Conservation (phyloP, 495 filamentous ascomycete species). For the Chaetomidium leptoderma region DNA sequence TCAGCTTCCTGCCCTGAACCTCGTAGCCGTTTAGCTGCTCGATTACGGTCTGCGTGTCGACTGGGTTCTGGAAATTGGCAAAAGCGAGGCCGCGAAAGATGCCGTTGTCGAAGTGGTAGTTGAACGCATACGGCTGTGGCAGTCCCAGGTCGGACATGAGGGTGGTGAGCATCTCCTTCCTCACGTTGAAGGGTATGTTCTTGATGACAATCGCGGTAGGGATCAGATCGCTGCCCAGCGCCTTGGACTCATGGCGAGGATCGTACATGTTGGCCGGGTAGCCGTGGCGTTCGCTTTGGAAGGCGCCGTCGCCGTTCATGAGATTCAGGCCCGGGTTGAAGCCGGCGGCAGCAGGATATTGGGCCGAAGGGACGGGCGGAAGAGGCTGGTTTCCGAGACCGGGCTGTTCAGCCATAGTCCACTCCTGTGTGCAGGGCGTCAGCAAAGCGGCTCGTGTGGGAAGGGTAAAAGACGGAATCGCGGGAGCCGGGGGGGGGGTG, state of each 20-base stretch:
- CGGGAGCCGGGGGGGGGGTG: no score
- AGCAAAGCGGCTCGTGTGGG: conserved; percentile 4
- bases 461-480: conserved; percentile 5
- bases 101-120: conserved; percentile 98
- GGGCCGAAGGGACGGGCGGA: conserved; percentile 35
- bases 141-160: conserved; percentile 89
- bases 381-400: conserved; percentile 38
- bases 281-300: conserved; percentile 28
- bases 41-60: conserved; percentile 89
- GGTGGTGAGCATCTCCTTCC: conserved; percentile 88
- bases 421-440: conserved; percentile 35
- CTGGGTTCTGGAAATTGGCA: conserved; percentile 93
- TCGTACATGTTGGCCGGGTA: conserved; percentile 33
- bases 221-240: conserved; percentile 66
- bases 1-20: conserved; percentile 85
- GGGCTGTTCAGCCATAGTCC: conserved; percentile 44
- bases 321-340: conserved; percentile 29
- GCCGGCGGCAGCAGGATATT: conserved; percentile 24
- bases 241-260: conserved; percentile 32
- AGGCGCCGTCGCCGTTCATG: conserved; percentile 31
- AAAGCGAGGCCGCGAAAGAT: conserved; percentile 96
- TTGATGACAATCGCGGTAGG: conserved; percentile 99
- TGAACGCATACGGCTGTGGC: conserved; percentile 95
- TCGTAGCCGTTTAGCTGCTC: conserved; percentile 90
- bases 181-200: conserved; percentile 97